Percentiles rank a stretch among this genome's conserved stretches.
Evolutionary conservation across 129 eudicot genomes (phyloP).

Genomic region (Artemisia tridentata): DNA sequence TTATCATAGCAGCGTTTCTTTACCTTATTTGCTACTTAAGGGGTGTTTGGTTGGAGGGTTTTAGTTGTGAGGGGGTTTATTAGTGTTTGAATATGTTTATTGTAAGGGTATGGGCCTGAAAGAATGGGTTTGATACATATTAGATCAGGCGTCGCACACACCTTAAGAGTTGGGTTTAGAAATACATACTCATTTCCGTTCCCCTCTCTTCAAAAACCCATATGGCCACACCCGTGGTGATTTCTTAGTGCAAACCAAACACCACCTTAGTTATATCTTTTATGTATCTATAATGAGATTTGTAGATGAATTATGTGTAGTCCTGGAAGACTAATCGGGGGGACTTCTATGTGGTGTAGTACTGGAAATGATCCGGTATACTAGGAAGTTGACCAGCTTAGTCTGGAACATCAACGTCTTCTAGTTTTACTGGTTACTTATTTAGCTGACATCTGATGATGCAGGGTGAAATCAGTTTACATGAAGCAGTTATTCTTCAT

Average conservation of each 20-base stretch:
- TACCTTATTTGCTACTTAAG: background rate
- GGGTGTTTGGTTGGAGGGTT: too few species aligned
- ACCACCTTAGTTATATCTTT: background rate
- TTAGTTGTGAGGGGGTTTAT: too few species aligned
- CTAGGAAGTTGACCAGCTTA: background rate
- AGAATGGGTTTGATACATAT: too few species aligned
- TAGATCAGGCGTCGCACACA: too few species aligned
- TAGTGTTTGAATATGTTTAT: too few species aligned
- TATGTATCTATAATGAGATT: background rate
- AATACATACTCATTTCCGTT: too few species aligned
- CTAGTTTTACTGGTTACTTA: background rate
- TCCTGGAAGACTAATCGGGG: too few species aligned
- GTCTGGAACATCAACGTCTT: background rate
- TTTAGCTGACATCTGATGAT: slow-evolving; percentile 3
- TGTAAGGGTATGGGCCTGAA: too few species aligned
- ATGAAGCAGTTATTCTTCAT: background rate
- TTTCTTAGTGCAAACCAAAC: too few species aligned
- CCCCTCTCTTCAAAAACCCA: too few species aligned
- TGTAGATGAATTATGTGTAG: background rate
- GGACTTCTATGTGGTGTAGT: background rate
- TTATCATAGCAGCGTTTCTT: background rate
- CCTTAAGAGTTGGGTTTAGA: too few species aligned
- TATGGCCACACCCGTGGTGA: too few species aligned
- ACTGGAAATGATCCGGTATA: background rate
- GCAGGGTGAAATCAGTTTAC: slow-evolving; percentile 1